phyloP scores from a whole-genome alignment of 2,329 filamentous ascomycete species.

The Colletotrichum camelliae region DNA sequence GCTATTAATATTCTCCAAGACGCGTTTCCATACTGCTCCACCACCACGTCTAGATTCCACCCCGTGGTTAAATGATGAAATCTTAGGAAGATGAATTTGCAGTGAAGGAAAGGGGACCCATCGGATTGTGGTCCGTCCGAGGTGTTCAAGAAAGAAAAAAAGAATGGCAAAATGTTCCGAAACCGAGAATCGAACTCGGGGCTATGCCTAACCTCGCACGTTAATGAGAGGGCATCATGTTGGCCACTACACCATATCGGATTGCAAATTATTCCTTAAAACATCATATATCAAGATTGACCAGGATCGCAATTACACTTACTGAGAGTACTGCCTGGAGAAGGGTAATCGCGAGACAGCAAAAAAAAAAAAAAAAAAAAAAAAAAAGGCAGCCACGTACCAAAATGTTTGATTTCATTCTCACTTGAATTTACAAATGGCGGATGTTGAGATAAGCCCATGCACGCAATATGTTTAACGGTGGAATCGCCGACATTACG shows the following conservation, averaged over 20 bases:
- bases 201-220: constrained; percentile 9
- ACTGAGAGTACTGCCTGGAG: not conserved
- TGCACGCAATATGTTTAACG: not conserved
- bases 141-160: not conserved
- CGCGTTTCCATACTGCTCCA: not conserved
- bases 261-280: not conserved
- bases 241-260: constrained; percentile 20
- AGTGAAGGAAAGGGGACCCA: not conserved
- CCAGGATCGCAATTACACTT: accelerated
- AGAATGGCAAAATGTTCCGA: not conserved
- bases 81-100: not conserved
- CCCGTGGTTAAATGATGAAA: not conserved
- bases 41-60: not conserved
- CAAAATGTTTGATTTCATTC: not conserved
- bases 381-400: not conserved
- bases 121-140: not conserved
- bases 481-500: not conserved
- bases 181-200: constrained; percentile 22
- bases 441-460: not conserved
- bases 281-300: accelerated
- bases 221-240: constrained; percentile 9
- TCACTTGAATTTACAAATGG: not conserved
- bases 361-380: not conserved
- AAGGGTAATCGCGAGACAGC: not conserved
- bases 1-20: not conserved